Evolutionary conservation across 345 rosid species (phyloP).

Genomic region (Odontarrhena argentea): DNA sequence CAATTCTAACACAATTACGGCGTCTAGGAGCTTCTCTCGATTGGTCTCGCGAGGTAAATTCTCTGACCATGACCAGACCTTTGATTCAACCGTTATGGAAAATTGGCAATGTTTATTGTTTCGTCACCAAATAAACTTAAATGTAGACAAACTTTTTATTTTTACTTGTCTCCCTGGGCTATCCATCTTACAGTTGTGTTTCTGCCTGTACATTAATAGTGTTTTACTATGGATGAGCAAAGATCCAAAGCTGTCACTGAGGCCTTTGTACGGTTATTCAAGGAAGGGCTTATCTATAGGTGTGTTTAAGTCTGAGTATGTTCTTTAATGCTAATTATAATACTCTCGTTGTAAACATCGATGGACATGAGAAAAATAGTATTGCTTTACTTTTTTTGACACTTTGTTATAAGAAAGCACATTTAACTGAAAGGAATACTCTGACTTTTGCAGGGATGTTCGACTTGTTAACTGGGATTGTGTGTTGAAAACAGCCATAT

Average conservation of each 20-base stretch:
- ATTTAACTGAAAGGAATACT: slow-evolving; percentile 13
- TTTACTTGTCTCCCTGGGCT: slow-evolving; percentile 1
- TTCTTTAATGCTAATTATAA: slow-evolving; percentile 7
- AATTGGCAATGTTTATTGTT: background rate
- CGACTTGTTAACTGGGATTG: slow-evolving; percentile 87
- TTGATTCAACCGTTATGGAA: background rate
- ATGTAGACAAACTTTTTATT: background rate
- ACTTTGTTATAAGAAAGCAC: slow-evolving; percentile 2
- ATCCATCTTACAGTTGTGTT: slow-evolving; percentile 23
- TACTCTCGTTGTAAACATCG: too few species aligned
- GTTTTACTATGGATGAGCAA: slow-evolving; percentile 85
- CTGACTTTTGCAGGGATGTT: slow-evolving; percentile 52
- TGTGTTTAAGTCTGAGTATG: slow-evolving; percentile 15
- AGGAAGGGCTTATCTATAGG: slow-evolving; percentile 84
- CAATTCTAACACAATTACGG: slow-evolving; percentile 60
- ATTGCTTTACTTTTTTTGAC: too few species aligned
- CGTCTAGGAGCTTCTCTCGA: slow-evolving; percentile 85
- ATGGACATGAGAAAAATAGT: too few species aligned
- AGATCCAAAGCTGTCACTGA: slow-evolving; percentile 78
- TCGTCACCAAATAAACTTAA: background rate
- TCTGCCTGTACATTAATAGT: slow-evolving; percentile 45
- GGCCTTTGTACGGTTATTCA: slow-evolving; percentile 62
- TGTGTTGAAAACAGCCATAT: slow-evolving; percentile 63
- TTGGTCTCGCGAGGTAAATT: slow-evolving; percentile 88
- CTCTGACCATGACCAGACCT: background rate